Conservation (phyloP, 805 yeast species). For the Ogataea trehaloabstinens region DNA sequence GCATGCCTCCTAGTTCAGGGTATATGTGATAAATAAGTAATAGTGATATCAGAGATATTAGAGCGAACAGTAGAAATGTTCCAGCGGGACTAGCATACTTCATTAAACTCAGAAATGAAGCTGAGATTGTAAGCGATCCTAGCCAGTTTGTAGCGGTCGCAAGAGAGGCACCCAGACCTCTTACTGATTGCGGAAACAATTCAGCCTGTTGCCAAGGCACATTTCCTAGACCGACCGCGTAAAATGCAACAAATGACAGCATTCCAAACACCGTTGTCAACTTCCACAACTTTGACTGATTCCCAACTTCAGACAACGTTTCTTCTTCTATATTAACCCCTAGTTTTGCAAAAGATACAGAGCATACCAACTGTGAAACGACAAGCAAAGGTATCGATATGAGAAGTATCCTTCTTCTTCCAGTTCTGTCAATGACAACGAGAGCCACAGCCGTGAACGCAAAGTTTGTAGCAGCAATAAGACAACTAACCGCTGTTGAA, state of each 20-base stretch:
- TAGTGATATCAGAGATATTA: slow-evolving; percentile 41
- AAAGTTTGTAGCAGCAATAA: slow-evolving; percentile 56
- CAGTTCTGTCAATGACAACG: slow-evolving; percentile 48
- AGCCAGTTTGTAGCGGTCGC: slow-evolving; percentile 43
- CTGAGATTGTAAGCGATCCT: slow-evolving; percentile 51
- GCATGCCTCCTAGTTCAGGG: slow-evolving; percentile 53
- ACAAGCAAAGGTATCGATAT: slow-evolving; percentile 47
- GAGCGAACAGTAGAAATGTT: slow-evolving; percentile 46
- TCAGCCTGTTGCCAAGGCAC: slow-evolving; percentile 62
- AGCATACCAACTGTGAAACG: slow-evolving; percentile 45
- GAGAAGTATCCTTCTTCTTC: slow-evolving; percentile 48
- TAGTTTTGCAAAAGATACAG: slow-evolving; percentile 47
- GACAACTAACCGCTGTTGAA: slow-evolving; percentile 52
- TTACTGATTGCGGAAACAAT: slow-evolving; percentile 52
- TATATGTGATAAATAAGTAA: slow-evolving; percentile 44
- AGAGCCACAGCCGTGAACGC: slow-evolving; percentile 50
- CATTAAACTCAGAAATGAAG: slow-evolving; percentile 53
- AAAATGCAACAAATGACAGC: slow-evolving; percentile 49
- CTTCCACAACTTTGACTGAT: slow-evolving; percentile 42
- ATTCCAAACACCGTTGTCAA: slow-evolving; percentile 43
- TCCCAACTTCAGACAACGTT: not conserved
- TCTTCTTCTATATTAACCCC: slow-evolving; percentile 33
- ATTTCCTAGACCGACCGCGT: slow-evolving; percentile 55
- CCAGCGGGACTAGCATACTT: slow-evolving; percentile 51
- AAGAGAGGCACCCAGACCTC: slow-evolving; percentile 46